A percentile compares a stretch with the other conserved stretches of the same genome.
These are phyloP conservation scores for Candida mattraensis DNA, from an alignment of 805 yeast species.

Conservation along the genomic window DNA sequence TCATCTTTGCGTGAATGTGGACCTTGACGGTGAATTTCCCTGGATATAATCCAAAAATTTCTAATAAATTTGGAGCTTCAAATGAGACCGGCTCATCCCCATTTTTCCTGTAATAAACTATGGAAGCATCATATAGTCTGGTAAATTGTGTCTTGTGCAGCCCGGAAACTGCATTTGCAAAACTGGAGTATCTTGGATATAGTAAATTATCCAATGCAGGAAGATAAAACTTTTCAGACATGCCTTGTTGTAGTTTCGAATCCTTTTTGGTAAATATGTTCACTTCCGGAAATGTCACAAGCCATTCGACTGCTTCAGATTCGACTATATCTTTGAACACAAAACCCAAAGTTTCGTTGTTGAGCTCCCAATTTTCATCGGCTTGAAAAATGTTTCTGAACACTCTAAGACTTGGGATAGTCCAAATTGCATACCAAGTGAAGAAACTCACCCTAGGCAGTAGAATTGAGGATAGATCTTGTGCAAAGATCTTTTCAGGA, in stretches of 20 bases:
- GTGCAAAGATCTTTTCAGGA: constrained; percentile 24
- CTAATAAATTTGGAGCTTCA: constrained; percentile 37
- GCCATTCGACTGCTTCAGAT: constrained; percentile 49
- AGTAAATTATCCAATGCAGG: constrained; percentile 60
- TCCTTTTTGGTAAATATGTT: constrained; percentile 59
- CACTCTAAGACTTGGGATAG: constrained; percentile 54
- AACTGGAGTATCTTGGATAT: constrained; percentile 73
- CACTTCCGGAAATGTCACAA: constrained; percentile 84
- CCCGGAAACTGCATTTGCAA: constrained; percentile 49
- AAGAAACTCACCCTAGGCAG: constrained; percentile 56
- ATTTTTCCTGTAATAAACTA: constrained; percentile 39
- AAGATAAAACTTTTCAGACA: constrained; percentile 57
- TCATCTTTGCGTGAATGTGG: constrained; percentile 46
- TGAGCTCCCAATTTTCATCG: constrained; percentile 73
- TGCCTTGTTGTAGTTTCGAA: constrained; percentile 48
- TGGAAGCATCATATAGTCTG: constrained; percentile 56
- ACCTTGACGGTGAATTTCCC: constrained; percentile 39
- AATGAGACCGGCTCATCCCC: constrained; percentile 23
- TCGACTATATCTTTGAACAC: constrained; percentile 37
- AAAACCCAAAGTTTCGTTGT: constrained; percentile 31
- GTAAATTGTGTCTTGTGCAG: constrained; percentile 41
- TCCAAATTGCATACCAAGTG: constrained; percentile 69
- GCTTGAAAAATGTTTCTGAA: constrained; percentile 47
- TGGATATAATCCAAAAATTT: constrained; percentile 36
- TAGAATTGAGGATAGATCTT: constrained; percentile 27